Conservation (phyloP, 441 rosid genomes). For the Monsonia emarginata region DNA sequence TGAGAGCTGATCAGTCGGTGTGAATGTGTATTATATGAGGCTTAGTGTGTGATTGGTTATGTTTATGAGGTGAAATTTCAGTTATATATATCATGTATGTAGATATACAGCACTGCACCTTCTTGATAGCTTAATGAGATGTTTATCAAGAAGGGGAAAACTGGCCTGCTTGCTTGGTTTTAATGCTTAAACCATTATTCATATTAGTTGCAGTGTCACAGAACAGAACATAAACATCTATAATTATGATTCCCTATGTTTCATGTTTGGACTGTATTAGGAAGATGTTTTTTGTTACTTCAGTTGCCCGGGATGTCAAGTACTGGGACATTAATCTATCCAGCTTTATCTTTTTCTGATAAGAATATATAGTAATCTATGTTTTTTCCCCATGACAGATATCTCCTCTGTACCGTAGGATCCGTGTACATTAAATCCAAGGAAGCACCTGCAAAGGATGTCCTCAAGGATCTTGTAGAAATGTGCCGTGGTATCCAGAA, state of each 20-base stretch:
- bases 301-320: background rate
- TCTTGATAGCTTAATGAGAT: background rate
- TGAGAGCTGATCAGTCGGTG: no score
- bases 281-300: background rate
- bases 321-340: background rate
- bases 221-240: background rate
- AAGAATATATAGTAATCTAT: background rate
- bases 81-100: background rate
- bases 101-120: background rate
- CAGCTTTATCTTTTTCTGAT: background rate
- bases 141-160: background rate
- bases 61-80: background rate
- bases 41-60: background rate
- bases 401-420: constrained; percentile 69
- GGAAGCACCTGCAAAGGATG: constrained; percentile 77
- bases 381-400: constrained; percentile 29
- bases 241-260: no score
- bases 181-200: background rate
- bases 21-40: no score
- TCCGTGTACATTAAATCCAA: constrained; percentile 69
- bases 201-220: background rate
- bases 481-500: constrained; percentile 82
- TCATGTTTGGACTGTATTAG: no score
- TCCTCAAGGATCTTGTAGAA: constrained; percentile 74
- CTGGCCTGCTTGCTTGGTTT: background rate